Evolutionary conservation across 192 early-diverging fungal species (phyloP), one percentile per base, ranked within the genome.

Genomic region (Backusella liffmaniae): DNA sequence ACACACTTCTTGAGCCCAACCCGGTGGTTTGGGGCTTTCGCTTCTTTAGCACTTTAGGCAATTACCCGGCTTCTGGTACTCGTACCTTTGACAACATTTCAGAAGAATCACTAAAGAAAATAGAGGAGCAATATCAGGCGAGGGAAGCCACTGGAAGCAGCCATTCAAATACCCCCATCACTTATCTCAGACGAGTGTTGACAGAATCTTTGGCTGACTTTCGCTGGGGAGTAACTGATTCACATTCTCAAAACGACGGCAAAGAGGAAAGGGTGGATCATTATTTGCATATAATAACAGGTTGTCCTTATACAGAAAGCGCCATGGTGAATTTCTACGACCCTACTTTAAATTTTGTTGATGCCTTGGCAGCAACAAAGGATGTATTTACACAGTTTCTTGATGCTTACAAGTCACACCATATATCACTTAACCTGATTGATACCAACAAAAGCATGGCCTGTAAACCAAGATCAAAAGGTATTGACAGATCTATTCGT

Each of bases 401-500:
- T 29, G n/a, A 12, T 62, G 12, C 26, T 4, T 62, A 62, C 56
- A 62, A 62, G 56, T 29, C 56, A 62, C 21, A 26, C 4, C 56
- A 62, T 29, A 62, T 62, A 29, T 62, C 56, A 62, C 56, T 62
- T 12, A 62, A 13, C 12, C n/a, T 62, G 56, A 62, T 62, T 8
- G 56, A 62, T 62, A 62, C 56, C 10, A 26, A 62, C 56, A 62
- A 62, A 62, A 62, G 56, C 56, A 62, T 62, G 3, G 56, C 56
- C 56, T 62, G 26, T 29, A 62, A 62, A 29, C 56, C 56, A 26
- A 62, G 56, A 62, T 62, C 56, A 29, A 62, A 62, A 62, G 56
- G 56, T 9, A 62, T 62, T 3, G 56, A 29, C 13, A 8, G 56
- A 12, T 62, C 23, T 13, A 62, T 62, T 62, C 56, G 56, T 10